Percentiles rank a stretch among this genome's conserved stretches.
phyloP scores from a whole-genome alignment of 169 alveolate genomes.

The Eimeria necatrix region DNA sequence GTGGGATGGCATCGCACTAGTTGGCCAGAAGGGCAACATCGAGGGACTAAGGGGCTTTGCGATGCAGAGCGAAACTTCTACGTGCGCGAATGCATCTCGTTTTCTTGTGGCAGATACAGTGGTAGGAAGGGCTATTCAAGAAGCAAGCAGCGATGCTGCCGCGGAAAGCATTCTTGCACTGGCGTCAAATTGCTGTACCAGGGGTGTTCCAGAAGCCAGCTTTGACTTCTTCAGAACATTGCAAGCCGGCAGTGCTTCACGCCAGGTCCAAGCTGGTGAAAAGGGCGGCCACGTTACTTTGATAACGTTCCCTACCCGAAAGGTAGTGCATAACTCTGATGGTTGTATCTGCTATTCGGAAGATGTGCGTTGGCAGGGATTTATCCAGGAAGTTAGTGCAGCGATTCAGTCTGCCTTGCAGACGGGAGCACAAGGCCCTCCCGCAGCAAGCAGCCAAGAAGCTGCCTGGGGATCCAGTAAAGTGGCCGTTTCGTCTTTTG shows the following conservation, averaged over 20 bases:
- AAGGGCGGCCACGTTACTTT: too few species aligned
- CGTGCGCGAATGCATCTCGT: background rate
- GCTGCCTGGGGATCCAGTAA: background rate
- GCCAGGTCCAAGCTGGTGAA: too few species aligned
- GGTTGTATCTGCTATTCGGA: background rate
- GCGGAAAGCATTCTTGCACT: constrained; percentile 27
- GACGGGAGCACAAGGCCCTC: background rate
- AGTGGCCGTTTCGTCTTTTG: background rate
- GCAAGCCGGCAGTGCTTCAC: background rate
- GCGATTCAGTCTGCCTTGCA: background rate
- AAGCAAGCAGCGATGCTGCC: background rate
- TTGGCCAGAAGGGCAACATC: background rate
- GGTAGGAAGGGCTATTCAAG: constrained; percentile 29
- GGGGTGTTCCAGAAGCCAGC: background rate
- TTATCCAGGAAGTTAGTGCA: background rate
- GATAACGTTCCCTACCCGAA: too few species aligned
- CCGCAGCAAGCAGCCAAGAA: background rate
- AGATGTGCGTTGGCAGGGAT: background rate
- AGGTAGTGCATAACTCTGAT: too few species aligned
- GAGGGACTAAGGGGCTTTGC: background rate
- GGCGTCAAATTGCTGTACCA: constrained; percentile 9
- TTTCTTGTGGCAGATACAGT: constrained; percentile 11
- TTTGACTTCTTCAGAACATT: background rate
- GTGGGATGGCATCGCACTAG: constrained; percentile 20
- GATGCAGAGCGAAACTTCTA: too few species aligned